A percentile compares a stretch with the other conserved stretches of the same genome.
Evolutionary conservation across 2,329 filamentous ascomycete genomes (phyloP).

Genomic region (Fusarium odoratissimum): DNA sequence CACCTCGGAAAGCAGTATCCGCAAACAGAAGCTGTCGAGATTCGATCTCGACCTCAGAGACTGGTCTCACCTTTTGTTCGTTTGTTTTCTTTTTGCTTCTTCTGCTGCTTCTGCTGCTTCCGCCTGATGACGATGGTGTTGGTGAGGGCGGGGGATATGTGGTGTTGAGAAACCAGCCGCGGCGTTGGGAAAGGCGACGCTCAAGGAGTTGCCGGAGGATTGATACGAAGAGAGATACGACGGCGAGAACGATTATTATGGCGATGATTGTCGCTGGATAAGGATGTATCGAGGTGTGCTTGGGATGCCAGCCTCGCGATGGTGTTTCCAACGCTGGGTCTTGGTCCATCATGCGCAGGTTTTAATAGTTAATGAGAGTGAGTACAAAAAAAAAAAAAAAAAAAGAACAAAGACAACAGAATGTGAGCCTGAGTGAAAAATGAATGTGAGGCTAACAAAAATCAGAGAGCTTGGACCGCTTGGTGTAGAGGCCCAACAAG

Average conservation of each 20-base stretch:
- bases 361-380: not conserved
- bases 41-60: constrained; percentile 36
- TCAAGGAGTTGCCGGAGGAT: constrained; percentile 34
- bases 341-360: constrained; percentile 14
- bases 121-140: constrained; percentile 6
- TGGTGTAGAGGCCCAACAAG: constrained; percentile 7
- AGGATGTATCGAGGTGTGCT: constrained; percentile 21
- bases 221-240: constrained; percentile 36
- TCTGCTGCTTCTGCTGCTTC: constrained; percentile 6
- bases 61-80: constrained; percentile 1
- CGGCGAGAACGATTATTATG: constrained; percentile 31
- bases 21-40: constrained; percentile 30
- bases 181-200: constrained; percentile 19
- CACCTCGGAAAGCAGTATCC: constrained; percentile 12
- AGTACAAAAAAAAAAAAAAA: not conserved
- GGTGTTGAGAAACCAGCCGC: constrained; percentile 31
- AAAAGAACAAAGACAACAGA: not conserved
- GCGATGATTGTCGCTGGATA: constrained; percentile 37
- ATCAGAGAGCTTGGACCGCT: constrained; percentile 15
- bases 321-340: not conserved
- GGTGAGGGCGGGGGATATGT: constrained; percentile 16
- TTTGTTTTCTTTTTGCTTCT: constrained; percentile 3
- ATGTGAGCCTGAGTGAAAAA: not conserved
- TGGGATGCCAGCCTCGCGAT: not conserved
- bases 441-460: not conserved